These are phyloP conservation scores for Phalaenopsis equestris DNA, from an alignment of 106 monocot genomes.

Conservation along the genomic window DNA sequence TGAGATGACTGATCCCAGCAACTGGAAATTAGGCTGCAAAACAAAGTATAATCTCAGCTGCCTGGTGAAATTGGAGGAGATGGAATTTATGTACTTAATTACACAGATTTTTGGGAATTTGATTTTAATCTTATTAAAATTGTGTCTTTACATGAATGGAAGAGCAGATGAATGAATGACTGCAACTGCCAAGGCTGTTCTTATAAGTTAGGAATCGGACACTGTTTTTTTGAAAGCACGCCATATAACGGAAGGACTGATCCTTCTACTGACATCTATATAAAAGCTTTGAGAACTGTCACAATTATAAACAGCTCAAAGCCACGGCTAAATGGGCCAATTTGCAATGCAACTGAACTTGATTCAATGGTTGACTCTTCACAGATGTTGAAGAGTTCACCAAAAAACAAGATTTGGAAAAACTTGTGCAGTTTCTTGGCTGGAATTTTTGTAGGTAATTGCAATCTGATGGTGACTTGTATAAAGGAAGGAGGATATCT, in stretches of 20 bases:
- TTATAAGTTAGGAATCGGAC: conserved; percentile 25
- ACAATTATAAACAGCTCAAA: conserved; percentile 1
- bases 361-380: neutral
- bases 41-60: conserved; percentile 18
- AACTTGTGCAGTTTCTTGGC: conserved; percentile 33
- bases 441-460: conserved; percentile 29
- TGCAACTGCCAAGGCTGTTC: conserved; percentile 38
- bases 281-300: conserved; percentile 20
- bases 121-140: conserved; percentile 18
- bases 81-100: conserved; percentile 19
- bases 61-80: neutral
- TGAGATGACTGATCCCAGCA: conserved; percentile 26
- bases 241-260: conserved; percentile 37
- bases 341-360: conserved; percentile 13
- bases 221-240: conserved; percentile 31
- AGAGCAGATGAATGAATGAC: conserved; percentile 22
- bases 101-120: conserved; percentile 45
- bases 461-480: conserved; percentile 50
- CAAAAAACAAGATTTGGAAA: conserved; percentile 9
- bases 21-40: conserved; percentile 64
- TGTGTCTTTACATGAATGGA: conserved; percentile 24
- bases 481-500: conserved; percentile 7
- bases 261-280: conserved; percentile 22
- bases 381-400: neutral
- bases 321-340: neutral